These are phyloP conservation scores for Trametes punicea DNA, from an alignment of 768 basidiomycete genomes.

Conservation along the genomic window DNA sequence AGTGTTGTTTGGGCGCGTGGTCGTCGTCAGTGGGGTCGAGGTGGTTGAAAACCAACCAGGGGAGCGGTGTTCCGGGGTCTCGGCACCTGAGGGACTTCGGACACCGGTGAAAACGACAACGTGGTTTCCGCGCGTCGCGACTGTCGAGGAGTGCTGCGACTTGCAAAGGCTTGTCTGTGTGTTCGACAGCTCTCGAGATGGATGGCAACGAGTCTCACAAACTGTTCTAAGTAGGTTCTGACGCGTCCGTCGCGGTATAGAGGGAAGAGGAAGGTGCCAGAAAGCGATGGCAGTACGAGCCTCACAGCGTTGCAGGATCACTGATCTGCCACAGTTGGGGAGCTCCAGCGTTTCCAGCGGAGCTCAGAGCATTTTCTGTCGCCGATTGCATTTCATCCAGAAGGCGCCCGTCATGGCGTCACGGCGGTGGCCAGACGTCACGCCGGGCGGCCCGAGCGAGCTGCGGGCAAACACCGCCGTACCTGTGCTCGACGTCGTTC, in stretches of 20 bases:
- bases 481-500: no score
- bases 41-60: slow-evolving; percentile 33
- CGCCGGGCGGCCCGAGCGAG: no score
- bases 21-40: slow-evolving; percentile 15
- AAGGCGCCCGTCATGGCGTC: neutral
- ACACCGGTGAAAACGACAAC: slow-evolving; percentile 18
- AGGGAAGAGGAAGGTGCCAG: neutral
- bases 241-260: neutral
- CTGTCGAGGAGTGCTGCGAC: neutral
- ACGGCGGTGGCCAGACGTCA: no score
- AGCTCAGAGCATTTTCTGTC: neutral
- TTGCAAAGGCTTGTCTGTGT: neutral
- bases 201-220: neutral
- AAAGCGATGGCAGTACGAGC: neutral
- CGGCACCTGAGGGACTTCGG: slow-evolving; percentile 25
- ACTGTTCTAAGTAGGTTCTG: neutral
- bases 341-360: neutral
- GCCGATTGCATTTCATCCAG: neutral
- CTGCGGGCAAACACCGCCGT: no score
- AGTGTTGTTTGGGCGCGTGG: slow-evolving; percentile 21
- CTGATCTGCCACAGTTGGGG: slow-evolving; percentile 11
- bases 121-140: neutral
- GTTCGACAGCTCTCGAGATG: neutral
- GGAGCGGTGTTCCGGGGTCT: slow-evolving; percentile 29
- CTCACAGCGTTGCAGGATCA: slow-evolving; percentile 10